Percentiles rank a stretch among this genome's conserved stretches.
Evolutionary conservation across 2,329 filamentous ascomycete genomes (phyloP).

Genomic region (Sphaerulina populicola): DNA sequence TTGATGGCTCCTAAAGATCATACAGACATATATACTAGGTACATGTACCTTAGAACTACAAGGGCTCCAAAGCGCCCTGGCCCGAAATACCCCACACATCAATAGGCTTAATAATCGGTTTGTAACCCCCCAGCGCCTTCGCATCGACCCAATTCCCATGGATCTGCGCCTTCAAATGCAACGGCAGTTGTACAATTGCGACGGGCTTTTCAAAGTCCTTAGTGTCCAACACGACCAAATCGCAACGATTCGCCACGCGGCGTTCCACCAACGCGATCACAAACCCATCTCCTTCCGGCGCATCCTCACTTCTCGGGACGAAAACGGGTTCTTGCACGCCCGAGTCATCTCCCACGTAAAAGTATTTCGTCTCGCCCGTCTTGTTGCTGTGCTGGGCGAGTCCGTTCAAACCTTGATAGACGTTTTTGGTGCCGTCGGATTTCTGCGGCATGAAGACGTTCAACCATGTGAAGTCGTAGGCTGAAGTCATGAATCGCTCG

Average conservation of each 20-base stretch:
- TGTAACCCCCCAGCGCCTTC: conserved; percentile 14
- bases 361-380: conserved; percentile 30
- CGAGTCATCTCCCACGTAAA: conserved; percentile 33
- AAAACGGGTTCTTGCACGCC: conserved; percentile 50
- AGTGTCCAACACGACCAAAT: conserved; percentile 39
- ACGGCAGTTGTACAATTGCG: conserved; percentile 37
- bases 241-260: conserved; percentile 17
- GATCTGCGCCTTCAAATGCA: conserved; percentile 21
- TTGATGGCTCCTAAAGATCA: too few species aligned
- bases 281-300: conserved; percentile 46
- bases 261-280: conserved; percentile 40
- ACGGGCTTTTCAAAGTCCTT: conserved; percentile 34
- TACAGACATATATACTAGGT: too few species aligned
- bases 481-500: conserved; percentile 37
- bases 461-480: conserved; percentile 37
- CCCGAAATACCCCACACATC: conserved; percentile 9
- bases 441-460: conserved; percentile 33
- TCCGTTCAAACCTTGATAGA: conserved; percentile 24
- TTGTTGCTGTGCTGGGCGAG: conserved; percentile 16
- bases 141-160: conserved; percentile 16
- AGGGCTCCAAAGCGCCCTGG: not conserved
- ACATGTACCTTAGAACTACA: not conserved
- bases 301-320: conserved; percentile 38
- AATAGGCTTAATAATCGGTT: conserved; percentile 10
- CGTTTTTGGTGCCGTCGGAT: conserved; percentile 32